Evolutionary conservation across 1,284 basidiomycete species (phyloP), one percentile per base, ranked within the genome.

Genomic region (Phylloboletellus chloephorus): DNA sequence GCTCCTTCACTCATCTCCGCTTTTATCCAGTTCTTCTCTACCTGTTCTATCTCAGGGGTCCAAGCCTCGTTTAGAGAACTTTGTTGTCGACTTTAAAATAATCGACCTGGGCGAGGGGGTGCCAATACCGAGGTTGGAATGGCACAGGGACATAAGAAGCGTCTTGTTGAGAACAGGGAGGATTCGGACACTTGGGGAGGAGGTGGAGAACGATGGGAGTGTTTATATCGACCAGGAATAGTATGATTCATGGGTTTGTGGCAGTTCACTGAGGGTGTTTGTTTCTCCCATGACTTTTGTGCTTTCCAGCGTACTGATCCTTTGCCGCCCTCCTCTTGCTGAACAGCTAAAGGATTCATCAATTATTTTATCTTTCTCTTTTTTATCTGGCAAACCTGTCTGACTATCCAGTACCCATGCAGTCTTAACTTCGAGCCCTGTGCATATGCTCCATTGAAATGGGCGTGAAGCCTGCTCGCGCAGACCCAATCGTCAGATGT

Each of bases 81-180:
- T 57, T 36, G 24, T 22, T 28, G 46, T 49, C 10, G 39, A 53
- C 33, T 54, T 57, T 26, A 29, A 42, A 19, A 44, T 8, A 25
- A 34, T 52, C 12, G 21, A 44, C 3, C 29, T 46, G 23, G 43
- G 44, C 2, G 33, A 25, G 35, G 17, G 23, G 4, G 19, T 42
- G 12, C 35, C 40, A 5, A 39, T 41, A 8, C 40, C 49, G 17
- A 35, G 4, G 34, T 24, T 54, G 22, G 37, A 50, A 16, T 3
- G 46, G 37, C 20, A 37, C 15, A 34, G 13, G 8, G 42, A 46
- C 4, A 26, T 58, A 1, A 44, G 31, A 17, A 9, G n/a, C 1
- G 35, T 39, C 2, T 15, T 60, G 19, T 39, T 62, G 41, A 63
- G 47, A 31, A 62, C 62, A 7, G 58, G 61, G n/a, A 57, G 59